Percentiles rank a stretch among this genome's conserved stretches.
These are phyloP conservation scores for Ceratocystis ficicola DNA, from an alignment of 2,329 filamentous ascomycete species.

Conservation along the genomic window DNA sequence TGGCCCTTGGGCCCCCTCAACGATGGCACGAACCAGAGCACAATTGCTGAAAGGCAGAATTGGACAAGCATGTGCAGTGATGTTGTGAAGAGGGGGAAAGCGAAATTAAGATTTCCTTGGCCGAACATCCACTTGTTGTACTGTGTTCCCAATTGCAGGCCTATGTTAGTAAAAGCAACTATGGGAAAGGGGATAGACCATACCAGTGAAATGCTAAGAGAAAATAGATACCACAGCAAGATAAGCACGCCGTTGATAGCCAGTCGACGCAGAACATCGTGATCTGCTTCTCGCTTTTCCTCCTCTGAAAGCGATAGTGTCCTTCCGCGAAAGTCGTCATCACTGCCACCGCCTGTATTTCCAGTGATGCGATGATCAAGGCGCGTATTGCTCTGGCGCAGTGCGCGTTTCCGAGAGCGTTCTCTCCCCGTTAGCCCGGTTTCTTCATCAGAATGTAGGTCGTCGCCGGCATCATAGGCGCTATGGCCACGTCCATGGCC, in stretches of 20 bases:
- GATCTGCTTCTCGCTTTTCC: slow-evolving; percentile 65
- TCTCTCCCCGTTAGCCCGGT: slow-evolving; percentile 69
- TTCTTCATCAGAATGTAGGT: slow-evolving; percentile 76
- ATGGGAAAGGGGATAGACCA: slow-evolving; percentile 31
- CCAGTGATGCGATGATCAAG: slow-evolving; percentile 56
- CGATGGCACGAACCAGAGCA: slow-evolving; percentile 72
- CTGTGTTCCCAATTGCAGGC: slow-evolving; percentile 32
- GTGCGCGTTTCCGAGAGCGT: slow-evolving; percentile 52
- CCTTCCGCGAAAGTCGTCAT: slow-evolving; percentile 24
- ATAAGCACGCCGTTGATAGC: slow-evolving; percentile 72
- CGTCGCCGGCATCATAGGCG: slow-evolving; percentile 51
- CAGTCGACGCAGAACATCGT: slow-evolving; percentile 55
- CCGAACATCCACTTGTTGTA: slow-evolving; percentile 99
- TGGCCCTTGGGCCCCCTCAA: slow-evolving; percentile 54
- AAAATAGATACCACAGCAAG: slow-evolving; percentile 79
- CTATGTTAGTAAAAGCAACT: slow-evolving; percentile 25
- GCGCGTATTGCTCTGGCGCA: slow-evolving; percentile 53
- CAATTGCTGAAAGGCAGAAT: slow-evolving; percentile 62
- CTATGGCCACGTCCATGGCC: slow-evolving; percentile 27
- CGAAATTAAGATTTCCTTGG: slow-evolving; percentile 70
- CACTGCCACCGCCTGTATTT: background rate
- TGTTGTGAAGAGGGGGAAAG: slow-evolving; percentile 90
- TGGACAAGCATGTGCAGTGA: slow-evolving; percentile 93
- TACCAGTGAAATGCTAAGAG: slow-evolving; percentile 81
- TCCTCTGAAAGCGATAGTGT: slow-evolving; percentile 46